These are phyloP conservation scores for Thinopyrum elongatum DNA, from an alignment of 176 grass and related monocot species.

Conservation along the genomic window DNA sequence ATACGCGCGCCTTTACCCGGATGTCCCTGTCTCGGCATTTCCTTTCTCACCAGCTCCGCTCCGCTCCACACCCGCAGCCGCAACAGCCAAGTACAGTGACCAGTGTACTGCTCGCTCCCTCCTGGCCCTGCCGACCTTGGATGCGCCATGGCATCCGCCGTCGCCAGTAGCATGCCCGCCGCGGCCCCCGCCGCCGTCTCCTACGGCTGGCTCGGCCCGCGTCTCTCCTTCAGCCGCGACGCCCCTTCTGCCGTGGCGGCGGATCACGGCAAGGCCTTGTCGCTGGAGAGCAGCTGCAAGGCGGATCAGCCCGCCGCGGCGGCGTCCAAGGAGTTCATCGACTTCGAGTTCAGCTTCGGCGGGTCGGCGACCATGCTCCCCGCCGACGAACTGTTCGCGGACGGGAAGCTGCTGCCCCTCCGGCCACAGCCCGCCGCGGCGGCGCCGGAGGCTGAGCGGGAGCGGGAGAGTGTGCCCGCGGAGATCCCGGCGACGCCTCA, in stretches of 20 bases:
- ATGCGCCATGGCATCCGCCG: slow-evolving; percentile 79
- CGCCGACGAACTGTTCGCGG: slow-evolving; percentile 84
- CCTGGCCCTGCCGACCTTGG: not conserved
- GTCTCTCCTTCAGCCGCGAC: slow-evolving; percentile 52
- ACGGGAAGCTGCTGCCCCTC: slow-evolving; percentile 87
- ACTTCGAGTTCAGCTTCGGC: slow-evolving; percentile 84
- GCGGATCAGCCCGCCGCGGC: not conserved
- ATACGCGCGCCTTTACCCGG: not conserved
- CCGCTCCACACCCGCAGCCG: not conserved
- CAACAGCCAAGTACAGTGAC: slow-evolving; percentile 36
- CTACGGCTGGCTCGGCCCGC: slow-evolving; percentile 60
- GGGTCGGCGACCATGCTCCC: slow-evolving; percentile 68
- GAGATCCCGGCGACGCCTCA: slow-evolving; percentile 13
- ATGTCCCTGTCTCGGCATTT: slow-evolving; percentile 15
- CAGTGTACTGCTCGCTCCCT: slow-evolving; percentile 2
- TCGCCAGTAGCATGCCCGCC: slow-evolving; percentile 56
- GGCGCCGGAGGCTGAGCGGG: not conserved
- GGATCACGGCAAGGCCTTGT: not conserved
- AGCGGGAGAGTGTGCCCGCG: not conserved
- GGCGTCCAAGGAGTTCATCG: slow-evolving; percentile 63
- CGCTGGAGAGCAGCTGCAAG: not conserved
- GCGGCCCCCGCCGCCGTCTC: slow-evolving; percentile 28
- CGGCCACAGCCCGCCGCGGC: not conserved
- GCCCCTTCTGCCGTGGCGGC: not conserved
- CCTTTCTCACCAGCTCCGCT: not conserved